Percentiles rank a stretch among this genome's conserved stretches.
phyloP scores from a whole-genome alignment of 306 rosid species.

The Prunus kanzakura region DNA sequence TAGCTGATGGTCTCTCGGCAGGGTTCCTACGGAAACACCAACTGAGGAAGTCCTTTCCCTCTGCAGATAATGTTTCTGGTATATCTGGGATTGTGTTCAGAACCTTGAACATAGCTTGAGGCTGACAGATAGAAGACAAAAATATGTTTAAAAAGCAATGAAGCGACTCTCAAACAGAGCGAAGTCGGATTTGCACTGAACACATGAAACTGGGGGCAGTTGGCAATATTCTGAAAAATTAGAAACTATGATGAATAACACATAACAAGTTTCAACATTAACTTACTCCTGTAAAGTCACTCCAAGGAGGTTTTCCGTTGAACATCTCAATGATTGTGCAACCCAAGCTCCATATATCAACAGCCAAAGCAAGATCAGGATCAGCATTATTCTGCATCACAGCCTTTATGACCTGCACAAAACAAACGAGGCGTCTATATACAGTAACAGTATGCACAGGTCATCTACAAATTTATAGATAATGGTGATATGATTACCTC shows the following conservation, averaged over 20 bases:
- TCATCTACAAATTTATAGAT: constrained; percentile 13
- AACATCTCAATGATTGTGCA: constrained; percentile 93
- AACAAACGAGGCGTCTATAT: constrained; percentile 5
- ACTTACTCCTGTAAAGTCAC: constrained; percentile 76
- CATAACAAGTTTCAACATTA: constrained; percentile 18
- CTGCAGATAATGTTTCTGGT: constrained; percentile 70
- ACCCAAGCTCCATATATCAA: constrained; percentile 97
- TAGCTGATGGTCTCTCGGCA: constrained; percentile 75
- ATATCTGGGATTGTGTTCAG: constrained; percentile 69
- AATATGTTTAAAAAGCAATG: neutral
- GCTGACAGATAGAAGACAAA: constrained; percentile 43
- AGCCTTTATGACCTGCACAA: constrained; percentile 76
- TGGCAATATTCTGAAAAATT: neutral
- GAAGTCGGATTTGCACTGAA: neutral
- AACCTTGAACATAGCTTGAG: constrained; percentile 97
- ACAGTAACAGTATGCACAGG: constrained; percentile 5
- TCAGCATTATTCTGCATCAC: constrained; percentile 60
- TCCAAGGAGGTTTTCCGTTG: constrained; percentile 95
- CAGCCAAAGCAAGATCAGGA: constrained; percentile 73
- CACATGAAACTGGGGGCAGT: neutral
- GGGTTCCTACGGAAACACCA: constrained; percentile 88
- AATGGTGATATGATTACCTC: constrained; percentile 55
- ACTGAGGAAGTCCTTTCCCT: constrained; percentile 77
- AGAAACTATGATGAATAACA: constrained; percentile 5
- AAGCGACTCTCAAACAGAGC: neutral